phyloP scores from a whole-genome alignment of 2,329 filamentous ascomycete species.

The Lithohypha guttulata region DNA sequence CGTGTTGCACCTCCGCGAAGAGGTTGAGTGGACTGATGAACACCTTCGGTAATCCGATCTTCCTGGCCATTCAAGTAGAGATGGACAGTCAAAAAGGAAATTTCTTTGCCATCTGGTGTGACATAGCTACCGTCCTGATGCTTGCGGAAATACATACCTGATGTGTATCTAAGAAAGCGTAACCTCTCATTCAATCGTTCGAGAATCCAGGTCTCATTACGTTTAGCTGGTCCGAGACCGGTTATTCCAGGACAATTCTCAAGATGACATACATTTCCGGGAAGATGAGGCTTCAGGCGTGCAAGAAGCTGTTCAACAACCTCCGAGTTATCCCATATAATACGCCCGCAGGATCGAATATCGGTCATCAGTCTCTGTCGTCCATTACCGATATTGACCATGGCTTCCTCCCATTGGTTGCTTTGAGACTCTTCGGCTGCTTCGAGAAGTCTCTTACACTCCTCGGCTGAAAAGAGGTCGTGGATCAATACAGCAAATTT shows the following conservation, averaged over 20 bases:
- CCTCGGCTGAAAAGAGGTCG: constrained; percentile 49
- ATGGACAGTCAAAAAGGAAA: constrained; percentile 45
- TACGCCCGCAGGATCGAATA: constrained; percentile 60
- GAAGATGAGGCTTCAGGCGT: constrained; percentile 40
- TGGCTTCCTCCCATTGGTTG: constrained; percentile 53
- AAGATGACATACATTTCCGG: constrained; percentile 33
- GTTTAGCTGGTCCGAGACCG: constrained; percentile 33
- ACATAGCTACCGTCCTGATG: constrained; percentile 59
- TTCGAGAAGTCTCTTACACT: constrained; percentile 50
- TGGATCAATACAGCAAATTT: constrained; percentile 54
- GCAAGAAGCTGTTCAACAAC: constrained; percentile 54
- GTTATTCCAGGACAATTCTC: constrained; percentile 32
- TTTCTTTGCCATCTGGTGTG: constrained; percentile 43
- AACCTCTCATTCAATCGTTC: constrained; percentile 57
- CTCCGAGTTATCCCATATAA: constrained; percentile 59
- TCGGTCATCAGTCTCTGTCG: constrained; percentile 46
- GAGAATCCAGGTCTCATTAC: constrained; percentile 29
- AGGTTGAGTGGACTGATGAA: constrained; percentile 19
- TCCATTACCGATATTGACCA: constrained; percentile 56
- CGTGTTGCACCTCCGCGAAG: constrained; percentile 46
- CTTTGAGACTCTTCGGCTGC: constrained; percentile 38
- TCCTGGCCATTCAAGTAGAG: constrained; percentile 42
- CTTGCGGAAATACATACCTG: constrained; percentile 62
- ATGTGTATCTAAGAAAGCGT: constrained; percentile 62
- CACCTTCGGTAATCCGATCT: constrained; percentile 14